Conservation (phyloP, 306 rosid genomes). For the Dryas alaskensis region DNA sequence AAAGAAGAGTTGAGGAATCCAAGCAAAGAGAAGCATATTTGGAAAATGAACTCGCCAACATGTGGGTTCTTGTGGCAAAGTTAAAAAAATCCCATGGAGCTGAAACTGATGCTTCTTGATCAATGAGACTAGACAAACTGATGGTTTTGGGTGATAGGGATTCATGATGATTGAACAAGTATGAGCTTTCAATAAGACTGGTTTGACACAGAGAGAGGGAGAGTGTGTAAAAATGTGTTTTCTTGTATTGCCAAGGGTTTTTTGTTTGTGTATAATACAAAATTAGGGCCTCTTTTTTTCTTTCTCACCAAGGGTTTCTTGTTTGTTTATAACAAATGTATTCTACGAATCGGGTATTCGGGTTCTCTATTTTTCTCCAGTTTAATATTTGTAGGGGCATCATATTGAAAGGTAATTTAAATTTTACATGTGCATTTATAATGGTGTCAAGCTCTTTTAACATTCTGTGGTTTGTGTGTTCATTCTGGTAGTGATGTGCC, state of each 20-base stretch:
- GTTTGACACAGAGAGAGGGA: slow-evolving; percentile 38
- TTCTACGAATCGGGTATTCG: not conserved
- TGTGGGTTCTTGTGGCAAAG: slow-evolving; percentile 99
- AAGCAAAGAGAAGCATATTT: slow-evolving; percentile 89
- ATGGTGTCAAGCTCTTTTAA: not conserved
- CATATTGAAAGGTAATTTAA: not conserved
- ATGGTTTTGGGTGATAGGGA: slow-evolving; percentile 47
- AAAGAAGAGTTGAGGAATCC: slow-evolving; percentile 76
- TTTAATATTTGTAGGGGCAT: not conserved
- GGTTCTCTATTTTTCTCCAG: not conserved
- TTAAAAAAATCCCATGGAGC: slow-evolving; percentile 73
- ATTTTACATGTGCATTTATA: not conserved
- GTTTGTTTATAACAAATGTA: slow-evolving; percentile 21
- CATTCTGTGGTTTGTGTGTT: not conserved
- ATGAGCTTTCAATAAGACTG: slow-evolving; percentile 40
- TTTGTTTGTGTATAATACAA: slow-evolving; percentile 31
- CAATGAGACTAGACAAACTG: slow-evolving; percentile 44
- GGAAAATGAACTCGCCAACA: slow-evolving; percentile 95
- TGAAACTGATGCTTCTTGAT: slow-evolving; percentile 64
- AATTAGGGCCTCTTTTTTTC: not conserved
- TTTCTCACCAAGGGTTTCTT: slow-evolving; percentile 14
- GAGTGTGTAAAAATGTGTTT: slow-evolving; percentile 37
- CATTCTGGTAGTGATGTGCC: not conserved
- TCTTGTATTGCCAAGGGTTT: slow-evolving; percentile 29
- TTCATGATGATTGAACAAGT: slow-evolving; percentile 33